Evolutionary conservation across 331 rosid species (phyloP).

Genomic region (Stylosanthes scabra): DNA sequence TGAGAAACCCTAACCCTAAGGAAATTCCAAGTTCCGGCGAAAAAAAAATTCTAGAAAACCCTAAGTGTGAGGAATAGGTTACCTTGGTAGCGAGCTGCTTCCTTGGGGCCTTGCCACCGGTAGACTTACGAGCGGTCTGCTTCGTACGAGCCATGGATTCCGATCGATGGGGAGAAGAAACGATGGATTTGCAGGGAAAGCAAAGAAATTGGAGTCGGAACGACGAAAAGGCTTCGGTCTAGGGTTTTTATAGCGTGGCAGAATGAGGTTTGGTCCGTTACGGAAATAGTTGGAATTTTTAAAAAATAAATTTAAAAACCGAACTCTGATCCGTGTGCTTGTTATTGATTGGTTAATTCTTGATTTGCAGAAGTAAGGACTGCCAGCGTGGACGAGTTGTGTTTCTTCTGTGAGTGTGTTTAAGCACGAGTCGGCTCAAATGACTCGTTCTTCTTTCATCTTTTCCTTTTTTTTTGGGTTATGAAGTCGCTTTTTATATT

Average conservation of each 20-base stretch:
- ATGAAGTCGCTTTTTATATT: not conserved
- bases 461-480: too few relatives aligned
- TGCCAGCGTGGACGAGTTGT: slow-evolving; percentile 53
- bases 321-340: slow-evolving; percentile 2
- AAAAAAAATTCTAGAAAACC: not conserved
- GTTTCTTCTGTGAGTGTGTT: slow-evolving; percentile 31
- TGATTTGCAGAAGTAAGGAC: not conserved
- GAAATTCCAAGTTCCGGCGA: not conserved
- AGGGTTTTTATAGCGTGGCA: not conserved
- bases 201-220: not conserved
- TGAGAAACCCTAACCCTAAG: not conserved
- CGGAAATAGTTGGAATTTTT: too few relatives aligned
- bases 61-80: not conserved
- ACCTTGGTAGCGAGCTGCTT: slow-evolving; percentile 69
- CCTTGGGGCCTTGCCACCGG: slow-evolving; percentile 47
- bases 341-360: too few relatives aligned
- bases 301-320: too few relatives aligned
- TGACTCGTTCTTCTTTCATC: not conserved
- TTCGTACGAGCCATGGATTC: slow-evolving; percentile 66
- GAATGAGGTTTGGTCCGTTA: slow-evolving; percentile 14
- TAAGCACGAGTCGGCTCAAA: not conserved
- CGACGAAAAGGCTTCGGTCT: not conserved
- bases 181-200: too few relatives aligned
- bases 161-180: not conserved
- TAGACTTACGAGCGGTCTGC: slow-evolving; percentile 46